Base-by-base conservation (phyloP, 768 basidiomycete species). In the Chlorophyllum brunneum region DNA sequence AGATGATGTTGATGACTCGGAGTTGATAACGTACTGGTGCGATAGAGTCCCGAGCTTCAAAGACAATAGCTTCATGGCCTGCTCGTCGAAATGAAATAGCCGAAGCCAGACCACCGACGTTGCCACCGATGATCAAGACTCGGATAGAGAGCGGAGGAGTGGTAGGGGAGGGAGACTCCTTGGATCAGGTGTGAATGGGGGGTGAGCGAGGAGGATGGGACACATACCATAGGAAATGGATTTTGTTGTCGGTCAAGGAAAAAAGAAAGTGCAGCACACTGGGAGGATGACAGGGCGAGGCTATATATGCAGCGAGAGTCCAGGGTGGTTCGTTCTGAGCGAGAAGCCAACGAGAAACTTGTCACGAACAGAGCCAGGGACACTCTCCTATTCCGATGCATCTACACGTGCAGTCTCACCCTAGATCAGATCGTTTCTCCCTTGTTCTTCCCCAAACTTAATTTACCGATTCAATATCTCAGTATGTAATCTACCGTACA, bases 1-100 rank as follows among this genome's bases (percentile, higher is more conserved):
- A 16, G 24, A n/a, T 18, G 27, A 23, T 26, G n/a, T 13, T n/a
- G 11, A 33, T 0, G 37, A 5, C 15, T 6, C 10, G 4, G n/a
- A 29, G 8, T 23, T 6, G 30, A 34, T 31, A 6, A 6, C 44
- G 5, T 36, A 54, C 54, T 20, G 48, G 45, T 18, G 54, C 39
- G 13, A 48, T 41, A 2, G 24, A 11, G 4, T 36, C 20, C 26
- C 39, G 62, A 23, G 56, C 56, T 57, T 85, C 83, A 20, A 84
- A 62, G 3, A 85, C 75, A 1, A 70, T 61, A 1, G 81, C 82
- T 31, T 68, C 64, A 61, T 85, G 83, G 4, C 83, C 83, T 15
- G 75, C 73, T 50, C 77, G 70, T 44, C 72, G 67, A 13, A 85
- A 67, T 3, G 77, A 75, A 54, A 78, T 69, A 0, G 83, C 83